Base-by-base conservation (phyloP, 2,329 filamentous ascomycete genomes). In the Colletotrichum sp. region DNA sequence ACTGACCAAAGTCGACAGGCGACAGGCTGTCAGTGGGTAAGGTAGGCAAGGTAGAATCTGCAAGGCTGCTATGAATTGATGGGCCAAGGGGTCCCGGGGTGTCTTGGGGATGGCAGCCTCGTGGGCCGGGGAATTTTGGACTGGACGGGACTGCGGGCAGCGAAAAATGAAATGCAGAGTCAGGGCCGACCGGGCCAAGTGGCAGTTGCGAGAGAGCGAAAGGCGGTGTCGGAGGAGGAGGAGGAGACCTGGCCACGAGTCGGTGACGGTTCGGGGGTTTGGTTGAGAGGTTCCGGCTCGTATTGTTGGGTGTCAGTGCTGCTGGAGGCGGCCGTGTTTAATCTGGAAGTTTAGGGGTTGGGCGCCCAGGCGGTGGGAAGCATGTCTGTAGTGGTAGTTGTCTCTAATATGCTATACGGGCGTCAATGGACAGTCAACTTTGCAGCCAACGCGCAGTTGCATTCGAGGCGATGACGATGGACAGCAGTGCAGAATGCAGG, bases 211-310 rank as follows among this genome's bases (percentile, higher is more conserved):
- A 52, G 44, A 26, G 39, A 63, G 44, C 44, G 32, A 73, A 73
- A 73, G 49, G 74, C 74, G 74, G 70, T 76, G 74, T 73, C 73
- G 73, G 69, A 32, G 28, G 59, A 34, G 10, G 7, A 32, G 30
- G 59, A 32, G 30, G 32, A n/a, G 7, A 34, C 55, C 55, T 10
- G 57, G 15, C 44, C 44, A 52, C 28, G 36, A 62, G 69, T 71
- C 21, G 69, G 39, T 71, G 68, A 36, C 52, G 66, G 55, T 69
- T 16, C n/a, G 32, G 62, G 65, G 28, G 28, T 68, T 52, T 49
- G 26, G 59, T 62, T 62, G 59, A 62, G 44, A 52, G 44, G 44
- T 52, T 52, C 44, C 44, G n/a, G 59, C 59, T 24, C 26, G 65
- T 36, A 24, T 64, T 64, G 59, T 64, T 34, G 68, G 67, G n/a